A percentile compares a stretch with the other conserved stretches of the same genome.
Evolutionary conservation across 192 early-diverging fungal species (phyloP).

Genomic region (Rhizophagus sp.): DNA sequence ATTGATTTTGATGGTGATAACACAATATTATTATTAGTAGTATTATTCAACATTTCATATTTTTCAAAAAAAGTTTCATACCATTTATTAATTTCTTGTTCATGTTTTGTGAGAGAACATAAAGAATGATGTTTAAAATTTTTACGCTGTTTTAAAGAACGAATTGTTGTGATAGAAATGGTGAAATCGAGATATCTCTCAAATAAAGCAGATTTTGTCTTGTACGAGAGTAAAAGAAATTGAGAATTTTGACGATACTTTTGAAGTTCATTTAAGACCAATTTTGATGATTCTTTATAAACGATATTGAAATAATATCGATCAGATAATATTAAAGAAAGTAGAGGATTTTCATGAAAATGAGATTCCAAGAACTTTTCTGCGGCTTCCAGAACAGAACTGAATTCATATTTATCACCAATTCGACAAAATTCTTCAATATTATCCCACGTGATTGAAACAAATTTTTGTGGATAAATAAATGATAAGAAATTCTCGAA

Average conservation of each 20-base stretch:
- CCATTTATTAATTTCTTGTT: not conserved
- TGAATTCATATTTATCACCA: conserved; percentile 1
- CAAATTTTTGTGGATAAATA: not conserved
- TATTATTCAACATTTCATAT: not conserved
- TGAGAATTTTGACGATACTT: not conserved
- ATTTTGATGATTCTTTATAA: conserved; percentile 21
- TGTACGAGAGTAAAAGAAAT: not conserved
- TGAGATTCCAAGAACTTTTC: not conserved
- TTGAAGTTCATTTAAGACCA: not conserved
- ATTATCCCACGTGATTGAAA: conserved; percentile 2
- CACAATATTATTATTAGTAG: not conserved
- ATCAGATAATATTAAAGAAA: not conserved
- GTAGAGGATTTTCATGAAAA: not conserved
- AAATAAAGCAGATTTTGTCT: not conserved
- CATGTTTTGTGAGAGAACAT: not conserved
- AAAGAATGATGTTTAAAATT: not conserved
- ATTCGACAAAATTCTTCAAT: not conserved
- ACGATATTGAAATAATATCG: not conserved
- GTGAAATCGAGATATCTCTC: not conserved
- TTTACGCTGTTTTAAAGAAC: not conserved
- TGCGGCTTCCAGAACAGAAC: not conserved
- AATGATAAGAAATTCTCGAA: conserved; percentile 1
- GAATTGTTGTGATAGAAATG: not conserved
- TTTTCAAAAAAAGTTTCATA: not conserved
- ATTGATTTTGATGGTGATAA: not conserved